Base-by-base conservation (phyloP, 2,329 filamentous ascomycete genomes). In the Pseudogymnoascus sp. region DNA sequence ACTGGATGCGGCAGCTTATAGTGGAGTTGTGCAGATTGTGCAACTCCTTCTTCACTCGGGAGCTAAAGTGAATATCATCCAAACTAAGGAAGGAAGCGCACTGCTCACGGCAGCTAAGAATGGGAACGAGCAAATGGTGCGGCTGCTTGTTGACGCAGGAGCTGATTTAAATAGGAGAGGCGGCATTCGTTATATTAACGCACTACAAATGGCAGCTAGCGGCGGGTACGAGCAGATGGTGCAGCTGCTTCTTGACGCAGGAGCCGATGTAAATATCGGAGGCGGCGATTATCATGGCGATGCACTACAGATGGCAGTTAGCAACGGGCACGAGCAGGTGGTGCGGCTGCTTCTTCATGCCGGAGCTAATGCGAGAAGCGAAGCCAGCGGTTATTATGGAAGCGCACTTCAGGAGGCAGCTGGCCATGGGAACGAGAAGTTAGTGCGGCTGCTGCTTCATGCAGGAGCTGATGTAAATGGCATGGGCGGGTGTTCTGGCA, bases 401-500 rank as follows among this genome's bases (percentile, higher is more conserved):
- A n/a, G n/a, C n/a, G n/a, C n/a, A n/a, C n/a, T n/a, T n/a, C n/a
- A n/a, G n/a, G n/a, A n/a, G 49, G 49, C 49, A 36, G 16, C 61
- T 35, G 5, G 3, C 22, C 5, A 36, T 22, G 65, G 64, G 23
- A 9, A 63, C 30, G 12, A 55, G 22, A 22, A 62, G 5, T 5
- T 64, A 11, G 41, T 64, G 2, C 1, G 49, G 25, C 30, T 58
- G 2, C 39, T 67, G 9, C 35, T 66, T 36, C 28, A 61, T 1
- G n/a, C 45, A 19, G 65, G 64, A 22, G 67, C 66, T 36, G 60
- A 68, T 41, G 62, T 71, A 12, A 68, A 68, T 39, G 63, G 61
- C 6, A n/a, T n/a, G n/a, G n/a, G n/a, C n/a, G n/a, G n/a, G n/a
- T n/a, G n/a, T n/a, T n/a, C n/a, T n/a, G n/a, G n/a, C n/a, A n/a